Percentiles rank a stretch among this genome's conserved stretches.
These are phyloP conservation scores for Apiotrichum gracile DNA, from an alignment of 1,284 basidiomycete genomes.

Conservation along the genomic window DNA sequence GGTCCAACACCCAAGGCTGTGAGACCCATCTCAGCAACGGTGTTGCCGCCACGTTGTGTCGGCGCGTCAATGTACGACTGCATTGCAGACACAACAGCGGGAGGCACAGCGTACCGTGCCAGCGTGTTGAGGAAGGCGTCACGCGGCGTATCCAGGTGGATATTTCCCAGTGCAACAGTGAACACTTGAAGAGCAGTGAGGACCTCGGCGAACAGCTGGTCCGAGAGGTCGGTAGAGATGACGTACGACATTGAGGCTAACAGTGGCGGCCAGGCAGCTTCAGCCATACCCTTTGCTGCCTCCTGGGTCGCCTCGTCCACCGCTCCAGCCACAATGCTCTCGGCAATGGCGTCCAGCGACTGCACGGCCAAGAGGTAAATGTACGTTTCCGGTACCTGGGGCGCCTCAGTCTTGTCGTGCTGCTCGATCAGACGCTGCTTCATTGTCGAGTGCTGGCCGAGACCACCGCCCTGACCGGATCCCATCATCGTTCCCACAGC, in stretches of 20 bases:
- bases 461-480: conserved; percentile 52
- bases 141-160: conserved; percentile 75
- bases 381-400: conserved; percentile 84
- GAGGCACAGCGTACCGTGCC: conserved; percentile 80
- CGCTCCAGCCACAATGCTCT: conserved; percentile 72
- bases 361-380: conserved; percentile 86
- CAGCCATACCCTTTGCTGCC: conserved; percentile 71
- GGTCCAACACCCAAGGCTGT: conserved; percentile 23
- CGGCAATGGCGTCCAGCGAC: conserved; percentile 77
- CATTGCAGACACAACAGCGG: conserved; percentile 74
- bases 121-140: conserved; percentile 86
- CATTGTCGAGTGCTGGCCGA: conserved; percentile 70
- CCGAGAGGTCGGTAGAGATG: conserved; percentile 76
- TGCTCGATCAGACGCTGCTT: conserved; percentile 93
- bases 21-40: conserved; percentile 62
- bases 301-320: conserved; percentile 10
- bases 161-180: conserved; percentile 82
- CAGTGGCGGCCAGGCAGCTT: conserved; percentile 79
- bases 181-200: conserved; percentile 72
- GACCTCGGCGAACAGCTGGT: conserved; percentile 63
- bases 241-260: conserved; percentile 83
- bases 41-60: conserved; percentile 44
- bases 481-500: conserved; percentile 67
- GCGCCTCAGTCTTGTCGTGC: conserved; percentile 90
- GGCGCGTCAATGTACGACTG: conserved; percentile 59